Base-by-base conservation (phyloP, 225 moss, liverwort and hornwort species). In the Thuidium tamariscinum region DNA sequence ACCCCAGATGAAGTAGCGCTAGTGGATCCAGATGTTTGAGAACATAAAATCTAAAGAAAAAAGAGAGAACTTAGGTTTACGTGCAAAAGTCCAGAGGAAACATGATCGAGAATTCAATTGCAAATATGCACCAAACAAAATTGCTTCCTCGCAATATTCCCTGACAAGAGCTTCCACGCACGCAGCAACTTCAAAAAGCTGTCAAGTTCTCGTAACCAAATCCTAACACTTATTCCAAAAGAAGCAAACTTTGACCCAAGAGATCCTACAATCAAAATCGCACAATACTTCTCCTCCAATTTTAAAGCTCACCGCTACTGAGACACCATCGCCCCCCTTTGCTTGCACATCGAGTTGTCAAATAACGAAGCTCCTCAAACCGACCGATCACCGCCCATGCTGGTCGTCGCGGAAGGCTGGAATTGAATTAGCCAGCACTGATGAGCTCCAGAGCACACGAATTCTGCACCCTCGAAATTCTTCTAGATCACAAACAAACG, bases 261-360 rank as follows among this genome's bases (percentile, higher is more conserved):
- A 59, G 11, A 78, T 59, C 29, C 27, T 29, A 51, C 19, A 46
- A 51, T 19, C 15, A 80, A 90, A 65, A 80, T 49, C 81, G 32
- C 39, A 39, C 34, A 65, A 7, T 10, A 20, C 16, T 37, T 59
- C 69, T 71, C 69, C 27, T 39, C 23, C 26, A 68, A 72, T 29
- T 55, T 16, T 37, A 52, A 39, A 88, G 60, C 86, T 88, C 83
- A 88, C 90, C 82, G 41, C 55, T 55, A 78, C 56, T 56, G 37
- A 85, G 54, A 65, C 55, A 46, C 25, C 37, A 26, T 55, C 76
- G 52, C 69, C 52, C 48, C 55, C 91, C 89, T 86, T 61, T 30
- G 83, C 88, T 88, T 86, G 84, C 88, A 82, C 81, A 66, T 88
- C 42, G 62, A 77, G 42, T 60, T 36, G 79, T 71, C 83, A 83